Evolutionary conservation across 2,329 filamentous ascomycete species (phyloP).

Genomic region (Colletotrichum tamarilloi): DNA sequence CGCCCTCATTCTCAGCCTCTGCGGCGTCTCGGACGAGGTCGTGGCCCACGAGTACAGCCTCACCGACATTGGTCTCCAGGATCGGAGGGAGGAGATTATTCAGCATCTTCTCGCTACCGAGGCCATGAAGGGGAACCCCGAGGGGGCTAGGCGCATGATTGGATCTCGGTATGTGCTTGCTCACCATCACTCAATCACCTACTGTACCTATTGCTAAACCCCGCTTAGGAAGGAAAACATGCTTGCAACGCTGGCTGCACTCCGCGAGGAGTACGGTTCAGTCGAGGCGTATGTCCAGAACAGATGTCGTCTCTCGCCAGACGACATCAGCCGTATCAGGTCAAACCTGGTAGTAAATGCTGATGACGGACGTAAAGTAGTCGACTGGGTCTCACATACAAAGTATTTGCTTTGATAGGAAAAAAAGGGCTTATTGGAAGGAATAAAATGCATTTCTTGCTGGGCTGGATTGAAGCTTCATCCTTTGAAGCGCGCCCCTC

Average conservation of each 20-base stretch:
- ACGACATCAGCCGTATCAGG: slow-evolving; percentile 64
- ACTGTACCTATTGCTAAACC: not conserved
- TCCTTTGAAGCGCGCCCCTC: not conserved
- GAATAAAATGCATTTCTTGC: not conserved
- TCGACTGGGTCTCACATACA: slow-evolving; percentile 28
- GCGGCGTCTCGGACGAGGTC: slow-evolving; percentile 67
- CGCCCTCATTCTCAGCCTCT: slow-evolving; percentile 72
- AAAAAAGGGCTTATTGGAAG: not conserved
- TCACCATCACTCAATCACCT: not conserved
- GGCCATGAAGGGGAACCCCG: slow-evolving; percentile 57
- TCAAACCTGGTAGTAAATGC: slow-evolving; percentile 57
- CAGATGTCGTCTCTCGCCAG: slow-evolving; percentile 66
- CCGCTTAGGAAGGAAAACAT: slow-evolving; percentile 57
- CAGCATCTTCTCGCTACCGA: slow-evolving; percentile 61
- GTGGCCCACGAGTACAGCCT: slow-evolving; percentile 77
- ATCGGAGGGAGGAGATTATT: slow-evolving; percentile 63
- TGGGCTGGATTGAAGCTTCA: not conserved
- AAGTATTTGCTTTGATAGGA: slow-evolving; percentile 9
- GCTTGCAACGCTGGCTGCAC: slow-evolving; percentile 61
- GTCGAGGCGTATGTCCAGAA: slow-evolving; percentile 71
- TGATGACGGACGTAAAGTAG: slow-evolving; percentile 1
- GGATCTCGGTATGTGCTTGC: slow-evolving; percentile 51
- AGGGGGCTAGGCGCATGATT: slow-evolving; percentile 58
- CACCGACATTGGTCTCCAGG: slow-evolving; percentile 70
- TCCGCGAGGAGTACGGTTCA: slow-evolving; percentile 70